A percentile compares a stretch with the other conserved stretches of the same genome.
Evolutionary conservation across 2,329 filamentous ascomycete species (phyloP).

Genomic region (Parastagonospora nodorum): DNA sequence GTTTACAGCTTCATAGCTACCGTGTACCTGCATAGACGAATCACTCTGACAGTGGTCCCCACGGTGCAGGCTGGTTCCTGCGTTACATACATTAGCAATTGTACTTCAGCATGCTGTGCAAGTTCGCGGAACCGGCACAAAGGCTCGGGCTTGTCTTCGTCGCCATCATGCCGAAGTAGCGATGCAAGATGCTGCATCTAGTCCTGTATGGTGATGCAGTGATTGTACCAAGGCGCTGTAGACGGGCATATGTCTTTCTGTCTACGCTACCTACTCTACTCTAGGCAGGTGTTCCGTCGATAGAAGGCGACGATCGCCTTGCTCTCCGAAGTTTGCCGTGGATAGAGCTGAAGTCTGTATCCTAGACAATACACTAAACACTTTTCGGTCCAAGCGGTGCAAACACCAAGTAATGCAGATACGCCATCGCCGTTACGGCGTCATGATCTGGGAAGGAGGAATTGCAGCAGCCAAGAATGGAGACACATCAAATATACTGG

Average conservation of each 20-base stretch:
- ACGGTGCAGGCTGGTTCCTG: background rate
- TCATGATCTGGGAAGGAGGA: background rate
- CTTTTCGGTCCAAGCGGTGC: background rate
- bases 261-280: background rate
- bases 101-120: background rate
- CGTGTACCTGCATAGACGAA: background rate
- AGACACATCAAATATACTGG: background rate
- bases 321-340: too few species aligned
- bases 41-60: background rate
- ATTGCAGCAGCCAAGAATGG: too few species aligned
- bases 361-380: background rate
- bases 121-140: background rate
- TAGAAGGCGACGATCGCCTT: too few species aligned
- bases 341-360: background rate
- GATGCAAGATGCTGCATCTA: background rate
- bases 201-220: background rate
- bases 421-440: constrained; percentile 7
- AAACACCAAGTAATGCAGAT: constrained; percentile 4
- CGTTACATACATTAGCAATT: background rate
- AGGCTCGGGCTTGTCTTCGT: background rate
- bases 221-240: background rate
- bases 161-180: background rate
- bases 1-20: background rate
- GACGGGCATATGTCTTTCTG: background rate
- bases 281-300: background rate